phyloP scores from a whole-genome alignment of 2,329 filamentous ascomycete genomes.

The Fusarium azukiicola region DNA sequence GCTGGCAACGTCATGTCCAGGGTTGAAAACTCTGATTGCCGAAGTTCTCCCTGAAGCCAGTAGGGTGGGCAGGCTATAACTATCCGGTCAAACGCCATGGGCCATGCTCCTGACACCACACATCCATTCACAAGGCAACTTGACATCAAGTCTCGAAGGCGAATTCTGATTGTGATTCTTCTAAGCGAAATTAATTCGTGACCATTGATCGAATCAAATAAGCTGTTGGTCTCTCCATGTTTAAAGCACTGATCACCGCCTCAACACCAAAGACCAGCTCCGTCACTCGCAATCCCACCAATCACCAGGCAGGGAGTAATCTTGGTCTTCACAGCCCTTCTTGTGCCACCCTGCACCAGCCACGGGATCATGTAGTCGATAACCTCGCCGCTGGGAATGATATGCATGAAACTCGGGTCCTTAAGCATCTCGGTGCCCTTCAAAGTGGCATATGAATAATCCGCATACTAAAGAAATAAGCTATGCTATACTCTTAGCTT shows the following conservation, averaged over 20 bases:
- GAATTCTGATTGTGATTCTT: background rate
- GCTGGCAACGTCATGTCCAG: background rate
- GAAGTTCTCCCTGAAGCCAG: background rate
- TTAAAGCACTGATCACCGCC: conserved; percentile 1
- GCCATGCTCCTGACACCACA: background rate
- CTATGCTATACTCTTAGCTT: no score
- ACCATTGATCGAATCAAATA: background rate
- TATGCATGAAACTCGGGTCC: conserved; percentile 36
- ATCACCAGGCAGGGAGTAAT: background rate
- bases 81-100: conserved; percentile 4
- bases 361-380: background rate
- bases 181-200: conserved; percentile 12
- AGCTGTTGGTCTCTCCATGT: conserved; percentile 10
- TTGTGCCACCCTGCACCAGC: conserved; percentile 7
- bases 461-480: no score
- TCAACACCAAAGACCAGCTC: background rate
- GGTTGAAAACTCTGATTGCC: conserved; percentile 11
- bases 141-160: background rate
- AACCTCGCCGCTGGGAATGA: background rate
- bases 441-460: no score
- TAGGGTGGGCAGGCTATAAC: background rate
- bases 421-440: conserved; percentile 49
- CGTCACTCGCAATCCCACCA: conserved; percentile 3
- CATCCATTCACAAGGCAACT: conserved; percentile 1
- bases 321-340: background rate